A percentile compares a stretch with the other conserved stretches of the same genome.
Evolutionary conservation across 2,329 filamentous ascomycete species (phyloP).

Genomic region (Camillea tinctor): DNA sequence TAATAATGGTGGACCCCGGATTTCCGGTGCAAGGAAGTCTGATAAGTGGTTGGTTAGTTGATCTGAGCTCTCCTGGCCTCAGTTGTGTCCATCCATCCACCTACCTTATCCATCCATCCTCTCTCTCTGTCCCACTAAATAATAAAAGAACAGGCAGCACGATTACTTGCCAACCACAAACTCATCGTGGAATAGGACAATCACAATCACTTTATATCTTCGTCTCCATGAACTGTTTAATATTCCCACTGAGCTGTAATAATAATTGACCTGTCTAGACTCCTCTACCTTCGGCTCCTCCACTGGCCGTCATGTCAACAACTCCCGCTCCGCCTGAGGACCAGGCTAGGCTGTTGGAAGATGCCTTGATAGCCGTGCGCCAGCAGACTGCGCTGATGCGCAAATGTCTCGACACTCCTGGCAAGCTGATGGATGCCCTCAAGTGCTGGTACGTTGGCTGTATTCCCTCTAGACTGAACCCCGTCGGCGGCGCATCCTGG

Average conservation of each 20-base stretch:
- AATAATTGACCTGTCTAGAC: background rate
- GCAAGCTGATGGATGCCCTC: slow-evolving; percentile 98
- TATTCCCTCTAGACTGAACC: background rate
- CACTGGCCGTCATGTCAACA: slow-evolving; percentile 37
- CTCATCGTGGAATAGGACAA: too few species aligned
- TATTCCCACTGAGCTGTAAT: background rate
- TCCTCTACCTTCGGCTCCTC: background rate
- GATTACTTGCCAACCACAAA: background rate
- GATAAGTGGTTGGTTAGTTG: too few species aligned
- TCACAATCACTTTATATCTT: background rate
- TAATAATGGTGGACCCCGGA: background rate
- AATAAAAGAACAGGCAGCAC: background rate
- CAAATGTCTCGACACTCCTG: slow-evolving; percentile 93
- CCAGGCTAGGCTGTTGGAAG: slow-evolving; percentile 90
- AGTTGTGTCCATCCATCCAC: background rate
- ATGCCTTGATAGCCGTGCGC: slow-evolving; percentile 93
- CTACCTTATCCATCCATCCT: background rate
- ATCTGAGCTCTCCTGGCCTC: background rate
- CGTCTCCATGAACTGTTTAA: background rate
- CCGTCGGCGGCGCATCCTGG: slow-evolving; percentile 9
- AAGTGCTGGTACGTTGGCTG: slow-evolving; percentile 87
- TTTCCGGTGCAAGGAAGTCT: too few species aligned
- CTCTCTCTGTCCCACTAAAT: background rate
- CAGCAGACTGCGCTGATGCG: slow-evolving; percentile 97
- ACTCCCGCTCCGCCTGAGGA: slow-evolving; percentile 69